These are phyloP conservation scores for Saccharomycopsis hybrid DNA, from an alignment of 1,139 yeast genomes.

Conservation along the genomic window DNA sequence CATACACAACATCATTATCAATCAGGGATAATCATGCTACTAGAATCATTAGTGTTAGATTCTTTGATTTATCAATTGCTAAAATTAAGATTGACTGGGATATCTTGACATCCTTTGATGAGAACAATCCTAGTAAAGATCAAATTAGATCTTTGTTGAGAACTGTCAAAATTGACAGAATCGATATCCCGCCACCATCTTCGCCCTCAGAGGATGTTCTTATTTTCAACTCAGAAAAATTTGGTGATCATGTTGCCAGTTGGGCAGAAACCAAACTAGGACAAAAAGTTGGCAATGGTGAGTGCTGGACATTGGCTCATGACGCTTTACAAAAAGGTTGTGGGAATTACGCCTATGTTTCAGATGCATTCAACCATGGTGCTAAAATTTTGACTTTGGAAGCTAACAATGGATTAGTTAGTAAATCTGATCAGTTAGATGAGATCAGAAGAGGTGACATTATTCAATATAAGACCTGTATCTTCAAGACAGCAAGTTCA, in stretches of 20 bases:
- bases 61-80: constrained; percentile 46
- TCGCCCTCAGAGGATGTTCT: constrained; percentile 33
- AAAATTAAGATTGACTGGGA: constrained; percentile 44
- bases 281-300: constrained; percentile 59
- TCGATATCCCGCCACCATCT: constrained; percentile 45
- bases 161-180: constrained; percentile 30
- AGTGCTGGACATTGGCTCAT: constrained; percentile 73
- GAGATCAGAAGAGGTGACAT: constrained; percentile 40
- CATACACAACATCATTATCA: constrained; percentile 33
- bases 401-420: constrained; percentile 22
- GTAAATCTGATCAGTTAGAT: constrained; percentile 25
- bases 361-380: constrained; percentile 53
- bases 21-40: constrained; percentile 26
- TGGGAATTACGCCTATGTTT: constrained; percentile 56
- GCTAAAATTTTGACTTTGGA: constrained; percentile 41
- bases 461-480: constrained; percentile 39
- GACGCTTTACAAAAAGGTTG: constrained; percentile 56
- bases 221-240: constrained; percentile 36
- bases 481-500: constrained; percentile 32
- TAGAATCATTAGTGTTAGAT: constrained; percentile 33
- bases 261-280: constrained; percentile 58
- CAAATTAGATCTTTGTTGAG: constrained; percentile 16
- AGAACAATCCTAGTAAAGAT: constrained; percentile 29
- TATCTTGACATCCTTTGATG: no score
- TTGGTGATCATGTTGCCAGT: constrained; percentile 50